phyloP scores from a whole-genome alignment of 805 yeast genomes.

The Candida saitoana region DNA sequence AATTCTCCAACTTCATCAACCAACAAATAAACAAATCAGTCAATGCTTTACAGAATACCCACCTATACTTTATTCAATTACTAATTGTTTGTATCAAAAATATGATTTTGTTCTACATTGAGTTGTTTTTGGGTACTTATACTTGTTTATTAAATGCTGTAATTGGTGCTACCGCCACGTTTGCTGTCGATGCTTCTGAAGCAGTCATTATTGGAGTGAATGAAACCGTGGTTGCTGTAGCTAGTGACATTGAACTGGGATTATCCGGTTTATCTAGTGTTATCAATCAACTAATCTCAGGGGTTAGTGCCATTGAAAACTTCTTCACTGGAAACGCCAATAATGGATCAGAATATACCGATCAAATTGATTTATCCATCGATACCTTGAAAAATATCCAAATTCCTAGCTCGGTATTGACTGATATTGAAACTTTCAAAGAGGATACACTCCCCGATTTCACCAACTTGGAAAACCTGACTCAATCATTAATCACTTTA shows the following conservation, averaged over 20 bases:
- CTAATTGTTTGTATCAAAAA: constrained; percentile 55
- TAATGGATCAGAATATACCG: constrained; percentile 29
- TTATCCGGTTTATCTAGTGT: constrained; percentile 55
- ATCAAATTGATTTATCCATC: constrained; percentile 57
- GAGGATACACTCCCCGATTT: constrained; percentile 57
- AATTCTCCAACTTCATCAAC: not conserved
- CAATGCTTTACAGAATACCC: constrained; percentile 41
- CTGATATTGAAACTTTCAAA: constrained; percentile 48
- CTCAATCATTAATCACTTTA: constrained; percentile 46
- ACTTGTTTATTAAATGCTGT: constrained; percentile 76
- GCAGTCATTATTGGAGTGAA: constrained; percentile 58
- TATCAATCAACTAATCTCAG: constrained; percentile 52
- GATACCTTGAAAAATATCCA: constrained; percentile 49
- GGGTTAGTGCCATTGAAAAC: constrained; percentile 17
- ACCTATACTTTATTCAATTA: constrained; percentile 34
- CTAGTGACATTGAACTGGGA: constrained; percentile 63
- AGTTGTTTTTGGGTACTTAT: constrained; percentile 79
- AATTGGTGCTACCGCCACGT: constrained; percentile 64
- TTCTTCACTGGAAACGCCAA: constrained; percentile 42
- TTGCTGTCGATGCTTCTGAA: constrained; percentile 72
- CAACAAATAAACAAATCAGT: constrained; percentile 36
- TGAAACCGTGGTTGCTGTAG: constrained; percentile 48
- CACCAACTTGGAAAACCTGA: constrained; percentile 55
- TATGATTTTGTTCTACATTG: constrained; percentile 60
- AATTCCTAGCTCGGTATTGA: constrained; percentile 64